Conservation (phyloP, 2,329 filamentous ascomycete genomes). For the Trichoderma hamatum region DNA sequence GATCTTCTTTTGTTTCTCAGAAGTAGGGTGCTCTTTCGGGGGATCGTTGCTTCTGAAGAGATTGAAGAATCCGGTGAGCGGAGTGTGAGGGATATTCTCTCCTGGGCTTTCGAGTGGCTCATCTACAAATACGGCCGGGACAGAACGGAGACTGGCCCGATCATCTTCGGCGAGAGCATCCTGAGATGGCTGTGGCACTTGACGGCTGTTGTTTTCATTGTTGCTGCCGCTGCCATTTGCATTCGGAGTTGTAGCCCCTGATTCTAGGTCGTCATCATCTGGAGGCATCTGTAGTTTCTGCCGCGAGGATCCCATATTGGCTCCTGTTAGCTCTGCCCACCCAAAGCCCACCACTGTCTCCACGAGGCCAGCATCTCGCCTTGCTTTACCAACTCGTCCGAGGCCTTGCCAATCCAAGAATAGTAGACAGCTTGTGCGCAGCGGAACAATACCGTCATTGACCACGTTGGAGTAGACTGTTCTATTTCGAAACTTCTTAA, state of each 20-base stretch:
- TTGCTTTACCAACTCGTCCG: constrained; percentile 89
- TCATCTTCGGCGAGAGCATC: constrained; percentile 71
- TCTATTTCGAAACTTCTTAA: constrained; percentile 85
- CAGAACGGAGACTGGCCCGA: constrained; percentile 56
- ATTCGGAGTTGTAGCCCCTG: constrained; percentile 42
- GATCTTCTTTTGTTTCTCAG: constrained; percentile 67
- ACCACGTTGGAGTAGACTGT: constrained; percentile 97
- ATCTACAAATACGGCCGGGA: constrained; percentile 39
- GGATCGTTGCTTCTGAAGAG: constrained; percentile 68
- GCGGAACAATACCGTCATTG: constrained; percentile 93
- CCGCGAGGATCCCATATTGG: constrained; percentile 57
- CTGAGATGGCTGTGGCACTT: constrained; percentile 71
- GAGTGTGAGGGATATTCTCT: constrained; percentile 46
- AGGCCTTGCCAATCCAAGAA: constrained; percentile 97
- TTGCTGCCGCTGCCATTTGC: background rate
- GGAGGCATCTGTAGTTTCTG: constrained; percentile 49
- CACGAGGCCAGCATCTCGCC: constrained; percentile 87
- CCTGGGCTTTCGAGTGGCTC: constrained; percentile 36
- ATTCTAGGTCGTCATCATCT: constrained; percentile 39
- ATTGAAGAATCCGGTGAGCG: constrained; percentile 68
- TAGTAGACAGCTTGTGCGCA: constrained; percentile 92
- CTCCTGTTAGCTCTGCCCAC: constrained; percentile 85
- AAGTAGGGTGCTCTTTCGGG: constrained; percentile 52
- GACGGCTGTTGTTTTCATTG: constrained; percentile 44
- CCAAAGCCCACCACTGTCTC: constrained; percentile 93